Evolutionary conservation across 1,284 basidiomycete species (phyloP).

Genomic region (Xerocomus nothofagi): DNA sequence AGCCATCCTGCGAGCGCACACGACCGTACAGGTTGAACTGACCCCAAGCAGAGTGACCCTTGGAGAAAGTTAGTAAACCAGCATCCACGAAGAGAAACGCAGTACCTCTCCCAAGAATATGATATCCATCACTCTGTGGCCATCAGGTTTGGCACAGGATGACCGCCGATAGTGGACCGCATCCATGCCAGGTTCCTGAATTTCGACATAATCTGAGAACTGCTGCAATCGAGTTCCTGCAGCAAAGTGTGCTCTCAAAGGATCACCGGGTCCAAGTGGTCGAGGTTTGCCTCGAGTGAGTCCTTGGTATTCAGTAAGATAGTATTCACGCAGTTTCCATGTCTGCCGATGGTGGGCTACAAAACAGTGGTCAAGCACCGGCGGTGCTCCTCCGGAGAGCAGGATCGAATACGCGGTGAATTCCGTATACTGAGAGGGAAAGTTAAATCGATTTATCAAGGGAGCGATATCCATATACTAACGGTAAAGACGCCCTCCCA

Average conservation of each 20-base stretch:
- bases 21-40: slow-evolving; percentile 71
- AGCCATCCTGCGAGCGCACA: slow-evolving; percentile 67
- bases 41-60: slow-evolving; percentile 83
- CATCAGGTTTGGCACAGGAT: not conserved
- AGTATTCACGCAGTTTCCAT: slow-evolving; percentile 74
- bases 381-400: slow-evolving; percentile 59
- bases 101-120: slow-evolving; percentile 69
- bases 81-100: not conserved
- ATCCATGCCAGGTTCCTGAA: slow-evolving; percentile 25
- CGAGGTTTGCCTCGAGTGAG: slow-evolving; percentile 3
- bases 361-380: slow-evolving; percentile 52
- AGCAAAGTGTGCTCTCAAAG: slow-evolving; percentile 38
- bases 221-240: slow-evolving; percentile 22
- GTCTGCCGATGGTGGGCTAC: slow-evolving; percentile 73
- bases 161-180: slow-evolving; percentile 44
- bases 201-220: slow-evolving; percentile 15
- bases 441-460: not conserved
- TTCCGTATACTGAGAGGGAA: slow-evolving; percentile 61
- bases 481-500: slow-evolving; percentile 80
- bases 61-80: slow-evolving; percentile 6
- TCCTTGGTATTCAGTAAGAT: slow-evolving; percentile 42
- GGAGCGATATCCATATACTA: slow-evolving; percentile 23
- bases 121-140: slow-evolving; percentile 45
- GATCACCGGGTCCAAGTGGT: slow-evolving; percentile 31
- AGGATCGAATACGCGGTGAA: slow-evolving; percentile 67